phyloP scores from a whole-genome alignment of 169 alveolate genomes.

The Plasmodium knowlesi region DNA sequence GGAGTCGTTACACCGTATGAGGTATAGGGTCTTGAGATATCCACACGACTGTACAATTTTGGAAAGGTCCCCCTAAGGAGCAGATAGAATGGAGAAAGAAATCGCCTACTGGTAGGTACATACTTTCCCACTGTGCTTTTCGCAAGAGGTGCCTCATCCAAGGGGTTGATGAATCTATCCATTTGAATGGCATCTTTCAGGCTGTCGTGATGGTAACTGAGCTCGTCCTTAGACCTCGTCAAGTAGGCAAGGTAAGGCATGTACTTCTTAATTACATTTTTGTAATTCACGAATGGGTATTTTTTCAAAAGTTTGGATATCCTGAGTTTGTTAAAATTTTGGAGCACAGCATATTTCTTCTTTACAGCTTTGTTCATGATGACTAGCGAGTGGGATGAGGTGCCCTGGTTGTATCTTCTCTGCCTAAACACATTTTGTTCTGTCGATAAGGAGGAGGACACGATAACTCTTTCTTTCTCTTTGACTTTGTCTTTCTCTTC shows the following conservation, averaged over 20 bases:
- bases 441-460: not conserved
- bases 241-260: not conserved
- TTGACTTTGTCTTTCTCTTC: not conserved
- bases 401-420: not conserved
- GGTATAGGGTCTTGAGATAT: not conserved
- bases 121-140: not conserved
- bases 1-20: not conserved
- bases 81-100: not conserved
- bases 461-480: not conserved
- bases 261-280: conserved; percentile 5
- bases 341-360: not conserved
- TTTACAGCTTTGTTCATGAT: not conserved
- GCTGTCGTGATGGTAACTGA: conserved; percentile 1
- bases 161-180: not conserved
- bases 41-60: not conserved
- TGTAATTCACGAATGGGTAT: not conserved
- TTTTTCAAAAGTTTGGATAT: conserved; percentile 16
- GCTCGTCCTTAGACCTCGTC: not conserved
- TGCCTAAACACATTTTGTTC: not conserved
- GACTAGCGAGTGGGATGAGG: not conserved
- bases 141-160: not conserved
- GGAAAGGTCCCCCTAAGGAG: not conserved
- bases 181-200: not conserved
- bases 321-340: conserved; percentile 11
- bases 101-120: not conserved